phyloP scores from a whole-genome alignment of 805 yeast genomes.

The Wickerhamiella allomyrinae region DNA sequence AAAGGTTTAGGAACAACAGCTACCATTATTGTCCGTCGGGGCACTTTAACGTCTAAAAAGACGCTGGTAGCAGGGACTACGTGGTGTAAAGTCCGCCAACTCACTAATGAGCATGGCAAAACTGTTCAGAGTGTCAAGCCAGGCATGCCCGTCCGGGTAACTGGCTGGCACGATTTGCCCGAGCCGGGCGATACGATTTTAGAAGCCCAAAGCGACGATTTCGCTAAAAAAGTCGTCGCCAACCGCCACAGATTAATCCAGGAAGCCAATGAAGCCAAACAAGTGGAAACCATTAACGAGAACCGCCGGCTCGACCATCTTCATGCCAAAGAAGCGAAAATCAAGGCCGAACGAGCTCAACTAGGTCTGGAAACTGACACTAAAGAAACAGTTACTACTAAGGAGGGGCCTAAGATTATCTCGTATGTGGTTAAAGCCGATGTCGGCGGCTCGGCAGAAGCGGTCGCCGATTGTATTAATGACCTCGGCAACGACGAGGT shows the following conservation, averaged over 20 bases:
- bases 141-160: slow-evolving; percentile 74
- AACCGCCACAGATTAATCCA: slow-evolving; percentile 45
- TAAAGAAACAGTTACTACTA: slow-evolving; percentile 20
- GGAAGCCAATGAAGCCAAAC: slow-evolving; percentile 42
- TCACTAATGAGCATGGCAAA: slow-evolving; percentile 63
- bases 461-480: slow-evolving; percentile 66
- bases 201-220: slow-evolving; percentile 58
- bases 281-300: slow-evolving; percentile 58
- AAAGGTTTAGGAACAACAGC: slow-evolving; percentile 78
- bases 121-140: slow-evolving; percentile 57
- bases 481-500: slow-evolving; percentile 84
- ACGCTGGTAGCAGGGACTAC: slow-evolving; percentile 77
- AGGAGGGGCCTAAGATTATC: slow-evolving; percentile 25
- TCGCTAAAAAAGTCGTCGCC: slow-evolving; percentile 59
- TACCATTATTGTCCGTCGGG: slow-evolving; percentile 69
- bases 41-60: slow-evolving; percentile 55
- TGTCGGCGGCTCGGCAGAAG: slow-evolving; percentile 90
- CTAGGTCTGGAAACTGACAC: slow-evolving; percentile 41
- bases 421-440: slow-evolving; percentile 76
- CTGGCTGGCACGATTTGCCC: slow-evolving; percentile 92
- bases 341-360: slow-evolving; percentile 40
- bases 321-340: slow-evolving; percentile 34
- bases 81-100: slow-evolving; percentile 67
- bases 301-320: slow-evolving; percentile 29
- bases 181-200: slow-evolving; percentile 77